These are phyloP conservation scores for Saccharomycopsis hybrid DNA, from an alignment of 1,139 yeast species.

Conservation along the genomic window DNA sequence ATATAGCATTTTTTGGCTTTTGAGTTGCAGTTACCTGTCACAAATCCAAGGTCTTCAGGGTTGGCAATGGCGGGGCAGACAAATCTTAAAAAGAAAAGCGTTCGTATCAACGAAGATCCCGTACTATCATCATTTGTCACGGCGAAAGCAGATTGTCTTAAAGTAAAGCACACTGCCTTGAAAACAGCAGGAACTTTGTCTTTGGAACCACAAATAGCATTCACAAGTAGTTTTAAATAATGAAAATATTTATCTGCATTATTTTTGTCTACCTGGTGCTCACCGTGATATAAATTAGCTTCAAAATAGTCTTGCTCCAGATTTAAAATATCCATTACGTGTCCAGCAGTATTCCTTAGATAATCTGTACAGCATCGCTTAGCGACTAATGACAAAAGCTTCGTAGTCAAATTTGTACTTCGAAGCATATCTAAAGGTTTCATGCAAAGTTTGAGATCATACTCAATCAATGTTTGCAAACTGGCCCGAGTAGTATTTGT, in stretches of 20 bases:
- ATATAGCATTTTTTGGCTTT: slow-evolving; percentile 68
- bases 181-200: slow-evolving; percentile 65
- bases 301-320: slow-evolving; percentile 44
- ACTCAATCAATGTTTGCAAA: slow-evolving; percentile 6
- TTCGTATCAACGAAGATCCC: slow-evolving; percentile 70
- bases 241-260: slow-evolving; percentile 45
- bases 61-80: slow-evolving; percentile 89
- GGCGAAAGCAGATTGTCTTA: slow-evolving; percentile 52
- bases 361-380: slow-evolving; percentile 59
- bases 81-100: slow-evolving; percentile 77
- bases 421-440: slow-evolving; percentile 70
- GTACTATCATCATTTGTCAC: slow-evolving; percentile 53
- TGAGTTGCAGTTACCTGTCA: background rate
- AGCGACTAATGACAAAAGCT: slow-evolving; percentile 67
- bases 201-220: slow-evolving; percentile 51
- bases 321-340: slow-evolving; percentile 42
- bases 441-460: slow-evolving; percentile 45
- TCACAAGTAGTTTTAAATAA: slow-evolving; percentile 53
- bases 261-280: slow-evolving; percentile 17
- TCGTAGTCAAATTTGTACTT: slow-evolving; percentile 77
- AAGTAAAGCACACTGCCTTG: slow-evolving; percentile 65
- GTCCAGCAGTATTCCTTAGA: slow-evolving; percentile 46
- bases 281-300: slow-evolving; percentile 38
- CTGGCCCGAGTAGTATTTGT: slow-evolving; percentile 39
- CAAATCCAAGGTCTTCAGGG: slow-evolving; percentile 52